A percentile compares a stretch with the other conserved stretches of the same genome.
phyloP scores from a whole-genome alignment of 306 rosid species.

The Corylus heterophylla region DNA sequence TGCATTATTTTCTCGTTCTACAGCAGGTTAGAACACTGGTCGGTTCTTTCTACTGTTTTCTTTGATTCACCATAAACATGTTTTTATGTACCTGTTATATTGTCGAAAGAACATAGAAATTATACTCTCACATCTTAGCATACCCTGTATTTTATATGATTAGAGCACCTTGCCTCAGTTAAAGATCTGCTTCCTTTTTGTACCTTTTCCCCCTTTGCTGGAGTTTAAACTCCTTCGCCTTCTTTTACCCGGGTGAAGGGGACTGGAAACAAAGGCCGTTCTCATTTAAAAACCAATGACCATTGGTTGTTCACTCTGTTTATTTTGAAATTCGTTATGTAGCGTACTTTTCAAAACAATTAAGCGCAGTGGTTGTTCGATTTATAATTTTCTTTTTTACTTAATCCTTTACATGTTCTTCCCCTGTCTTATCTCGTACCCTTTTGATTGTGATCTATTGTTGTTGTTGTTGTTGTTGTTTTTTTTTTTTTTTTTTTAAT shows the following conservation, averaged over 20 bases:
- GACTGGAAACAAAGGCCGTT: neutral
- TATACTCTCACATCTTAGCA: neutral
- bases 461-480: neutral
- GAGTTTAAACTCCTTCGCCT: neutral
- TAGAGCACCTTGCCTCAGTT: neutral
- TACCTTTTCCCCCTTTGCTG: neutral
- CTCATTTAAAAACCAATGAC: neutral
- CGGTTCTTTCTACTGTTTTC: neutral
- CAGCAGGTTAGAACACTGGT: conserved; percentile 64
- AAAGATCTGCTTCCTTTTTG: neutral
- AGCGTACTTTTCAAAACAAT: neutral
- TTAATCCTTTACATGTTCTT: conserved; percentile 1
- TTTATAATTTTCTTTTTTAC: neutral
- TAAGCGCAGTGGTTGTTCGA: neutral
- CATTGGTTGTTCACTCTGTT: neutral
- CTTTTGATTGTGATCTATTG: neutral
- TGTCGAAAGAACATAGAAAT: neutral
- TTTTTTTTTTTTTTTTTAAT: neutral
- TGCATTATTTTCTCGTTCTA: conserved; percentile 77
- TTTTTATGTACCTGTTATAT: neutral
- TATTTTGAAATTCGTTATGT: neutral
- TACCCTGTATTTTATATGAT: neutral
- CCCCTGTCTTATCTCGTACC: neutral
- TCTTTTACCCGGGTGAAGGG: too few species aligned
- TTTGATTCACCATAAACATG: neutral